Evolutionary conservation across 352 stramenopile genomes (phyloP).

Genomic region (Globisporangium camurandrum): DNA sequence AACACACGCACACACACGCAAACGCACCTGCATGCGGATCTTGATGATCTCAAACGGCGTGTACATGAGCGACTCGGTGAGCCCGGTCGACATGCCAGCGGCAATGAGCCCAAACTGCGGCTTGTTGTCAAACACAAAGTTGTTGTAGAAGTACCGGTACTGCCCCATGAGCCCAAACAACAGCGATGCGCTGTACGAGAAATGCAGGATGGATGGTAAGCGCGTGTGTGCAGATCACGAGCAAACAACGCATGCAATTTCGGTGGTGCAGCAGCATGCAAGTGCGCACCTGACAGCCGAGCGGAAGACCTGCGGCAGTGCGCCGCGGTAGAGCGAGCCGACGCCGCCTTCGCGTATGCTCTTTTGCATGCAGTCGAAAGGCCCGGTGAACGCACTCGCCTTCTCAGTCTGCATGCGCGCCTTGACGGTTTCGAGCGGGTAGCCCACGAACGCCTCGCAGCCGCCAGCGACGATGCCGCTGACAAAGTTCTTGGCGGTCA

Average conservation of each 20-base stretch:
- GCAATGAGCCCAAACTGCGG: constrained; percentile 42
- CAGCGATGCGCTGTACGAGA: constrained; percentile 32
- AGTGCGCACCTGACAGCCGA: constrained; percentile 44
- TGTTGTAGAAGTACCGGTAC: constrained; percentile 67
- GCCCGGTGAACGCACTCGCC: constrained; percentile 25
- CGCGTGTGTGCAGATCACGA: background rate
- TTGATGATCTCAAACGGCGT: constrained; percentile 73
- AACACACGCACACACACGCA: background rate
- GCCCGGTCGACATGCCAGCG: constrained; percentile 45
- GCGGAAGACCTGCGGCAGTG: constrained; percentile 61
- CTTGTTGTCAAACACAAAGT: constrained; percentile 43
- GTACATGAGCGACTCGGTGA: constrained; percentile 60
- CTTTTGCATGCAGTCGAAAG: constrained; percentile 49
- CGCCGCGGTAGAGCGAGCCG: constrained; percentile 52
- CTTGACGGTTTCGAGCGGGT: constrained; percentile 64
- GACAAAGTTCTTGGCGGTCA: constrained; percentile 59
- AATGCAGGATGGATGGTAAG: background rate
- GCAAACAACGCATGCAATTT: background rate
- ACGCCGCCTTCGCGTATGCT: constrained; percentile 46
- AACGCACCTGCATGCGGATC: constrained; percentile 48
- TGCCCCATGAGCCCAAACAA: constrained; percentile 71
- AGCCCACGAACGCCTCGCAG: constrained; percentile 54
- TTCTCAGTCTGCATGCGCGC: constrained; percentile 63
- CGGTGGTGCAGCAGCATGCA: background rate
- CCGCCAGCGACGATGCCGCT: constrained; percentile 47